phyloP scores from a whole-genome alignment of 2,329 filamentous ascomycete species.

The Coniochaeta sp. region DNA sequence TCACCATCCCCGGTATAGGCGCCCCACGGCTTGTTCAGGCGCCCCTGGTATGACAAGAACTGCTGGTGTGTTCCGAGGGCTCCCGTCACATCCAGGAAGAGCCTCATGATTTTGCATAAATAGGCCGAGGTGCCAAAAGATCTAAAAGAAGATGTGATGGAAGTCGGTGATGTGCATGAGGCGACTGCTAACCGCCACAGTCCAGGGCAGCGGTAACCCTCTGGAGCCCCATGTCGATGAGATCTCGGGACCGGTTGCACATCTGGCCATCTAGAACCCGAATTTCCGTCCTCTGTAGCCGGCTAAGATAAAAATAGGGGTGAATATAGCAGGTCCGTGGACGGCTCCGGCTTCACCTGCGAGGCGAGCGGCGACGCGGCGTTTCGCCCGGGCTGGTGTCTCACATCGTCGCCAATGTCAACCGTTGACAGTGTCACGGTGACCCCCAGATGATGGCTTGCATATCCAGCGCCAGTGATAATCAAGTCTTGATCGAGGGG shows the following conservation, averaged over 20 bases:
- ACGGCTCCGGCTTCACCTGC: not conserved
- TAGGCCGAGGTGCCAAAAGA: not conserved
- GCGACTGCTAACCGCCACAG: not conserved
- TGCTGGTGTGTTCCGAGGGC: not conserved
- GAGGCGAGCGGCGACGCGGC: not conserved
- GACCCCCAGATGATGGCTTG: not conserved
- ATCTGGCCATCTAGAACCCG: not conserved
- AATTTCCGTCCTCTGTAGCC: not conserved
- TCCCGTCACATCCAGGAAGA: not conserved
- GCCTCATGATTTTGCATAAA: not conserved
- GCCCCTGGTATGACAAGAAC: not conserved
- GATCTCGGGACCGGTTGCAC: conserved; percentile 1
- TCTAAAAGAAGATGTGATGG: not conserved
- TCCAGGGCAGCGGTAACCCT: not conserved
- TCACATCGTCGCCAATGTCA: not conserved
- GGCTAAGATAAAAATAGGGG: not conserved
- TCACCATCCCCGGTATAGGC: not conserved
- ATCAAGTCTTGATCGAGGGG: no score
- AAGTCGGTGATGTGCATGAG: not conserved
- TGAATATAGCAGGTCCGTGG: not conserved
- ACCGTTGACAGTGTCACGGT: not conserved
- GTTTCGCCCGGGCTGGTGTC: not conserved
- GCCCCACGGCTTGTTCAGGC: not conserved
- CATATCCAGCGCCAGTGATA: not conserved
- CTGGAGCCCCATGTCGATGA: not conserved